Percentiles rank a stretch among this genome's conserved stretches.
phyloP scores from a whole-genome alignment of 306 rosid species.

The Citrullus colocynthis region DNA sequence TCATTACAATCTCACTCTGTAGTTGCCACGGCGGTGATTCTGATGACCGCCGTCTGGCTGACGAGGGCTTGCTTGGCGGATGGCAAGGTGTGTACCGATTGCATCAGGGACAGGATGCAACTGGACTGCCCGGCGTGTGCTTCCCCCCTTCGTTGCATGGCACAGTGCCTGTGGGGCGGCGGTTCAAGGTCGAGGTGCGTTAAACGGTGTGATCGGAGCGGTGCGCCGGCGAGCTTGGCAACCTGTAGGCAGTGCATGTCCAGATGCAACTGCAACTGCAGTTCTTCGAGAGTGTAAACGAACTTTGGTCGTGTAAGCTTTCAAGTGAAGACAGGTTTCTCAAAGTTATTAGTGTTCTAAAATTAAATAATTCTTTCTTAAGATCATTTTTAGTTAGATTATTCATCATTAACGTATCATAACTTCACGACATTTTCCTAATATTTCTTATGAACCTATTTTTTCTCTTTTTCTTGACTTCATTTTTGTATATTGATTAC shows the following conservation, averaged over 20 bases:
- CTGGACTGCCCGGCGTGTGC: constrained; percentile 42
- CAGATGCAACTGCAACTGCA: constrained; percentile 69
- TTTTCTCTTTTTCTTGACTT: too few relatives aligned
- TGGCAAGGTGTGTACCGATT: constrained; percentile 34
- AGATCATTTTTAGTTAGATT: too few relatives aligned
- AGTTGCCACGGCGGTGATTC: neutral
- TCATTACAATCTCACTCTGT: too few relatives aligned
- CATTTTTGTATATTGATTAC: too few relatives aligned
- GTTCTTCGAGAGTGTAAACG: neutral
- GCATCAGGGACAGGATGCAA: constrained; percentile 48
- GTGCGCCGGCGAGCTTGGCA: constrained; percentile 33
- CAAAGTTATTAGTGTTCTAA: too few relatives aligned
- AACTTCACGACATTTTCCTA: too few relatives aligned
- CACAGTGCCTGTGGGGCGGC: constrained; percentile 71
- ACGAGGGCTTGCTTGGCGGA: constrained; percentile 25
- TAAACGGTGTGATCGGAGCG: constrained; percentile 35
- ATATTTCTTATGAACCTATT: too few relatives aligned
- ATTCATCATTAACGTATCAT: too few relatives aligned
- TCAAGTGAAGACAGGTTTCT: too few relatives aligned
- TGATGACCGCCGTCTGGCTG: constrained; percentile 10
- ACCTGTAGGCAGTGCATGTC: constrained; percentile 74
- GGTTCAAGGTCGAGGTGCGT: constrained; percentile 29
- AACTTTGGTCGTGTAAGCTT: too few relatives aligned
- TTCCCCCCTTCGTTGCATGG: constrained; percentile 69
- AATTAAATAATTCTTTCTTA: too few relatives aligned